phyloP scores from a whole-genome alignment of 1,139 yeast species.

The Suhomyces kunorum region DNA sequence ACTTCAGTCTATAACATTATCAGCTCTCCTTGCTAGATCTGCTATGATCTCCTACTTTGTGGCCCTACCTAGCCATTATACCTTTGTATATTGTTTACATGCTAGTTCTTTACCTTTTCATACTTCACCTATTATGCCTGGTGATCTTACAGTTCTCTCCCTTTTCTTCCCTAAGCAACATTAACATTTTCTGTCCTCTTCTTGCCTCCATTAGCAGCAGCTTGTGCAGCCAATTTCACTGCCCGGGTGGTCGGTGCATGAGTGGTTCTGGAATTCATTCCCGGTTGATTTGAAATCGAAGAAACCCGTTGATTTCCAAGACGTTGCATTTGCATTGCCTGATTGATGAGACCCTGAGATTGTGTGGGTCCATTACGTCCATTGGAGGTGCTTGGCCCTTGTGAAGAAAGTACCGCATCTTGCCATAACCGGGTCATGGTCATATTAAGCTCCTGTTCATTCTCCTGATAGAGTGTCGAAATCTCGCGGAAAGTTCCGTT shows the following conservation, averaged over 20 bases:
- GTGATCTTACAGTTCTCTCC: no score
- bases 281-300: constrained; percentile 25
- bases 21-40: background rate
- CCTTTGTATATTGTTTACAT: no score
- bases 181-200: constrained; percentile 2
- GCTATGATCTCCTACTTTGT: no score
- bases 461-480: constrained; percentile 34
- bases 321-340: constrained; percentile 22
- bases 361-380: constrained; percentile 4
- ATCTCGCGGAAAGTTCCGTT: constrained; percentile 41
- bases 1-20: no score
- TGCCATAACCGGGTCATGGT: constrained; percentile 43
- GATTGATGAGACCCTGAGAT: constrained; percentile 10
- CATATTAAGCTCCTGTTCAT: constrained; percentile 31
- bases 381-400: constrained; percentile 8
- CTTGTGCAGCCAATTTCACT: constrained; percentile 33
- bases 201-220: constrained; percentile 7
- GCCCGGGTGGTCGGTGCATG: constrained; percentile 43
- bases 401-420: constrained; percentile 30
- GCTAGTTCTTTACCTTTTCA: no score
- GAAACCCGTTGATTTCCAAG: constrained; percentile 31
- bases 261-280: constrained; percentile 20
- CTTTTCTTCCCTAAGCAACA: background rate
- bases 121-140: no score
- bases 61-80: no score